Conservation (phyloP, 1,284 basidiomycete genomes). For the Cronartium ribicola region DNA sequence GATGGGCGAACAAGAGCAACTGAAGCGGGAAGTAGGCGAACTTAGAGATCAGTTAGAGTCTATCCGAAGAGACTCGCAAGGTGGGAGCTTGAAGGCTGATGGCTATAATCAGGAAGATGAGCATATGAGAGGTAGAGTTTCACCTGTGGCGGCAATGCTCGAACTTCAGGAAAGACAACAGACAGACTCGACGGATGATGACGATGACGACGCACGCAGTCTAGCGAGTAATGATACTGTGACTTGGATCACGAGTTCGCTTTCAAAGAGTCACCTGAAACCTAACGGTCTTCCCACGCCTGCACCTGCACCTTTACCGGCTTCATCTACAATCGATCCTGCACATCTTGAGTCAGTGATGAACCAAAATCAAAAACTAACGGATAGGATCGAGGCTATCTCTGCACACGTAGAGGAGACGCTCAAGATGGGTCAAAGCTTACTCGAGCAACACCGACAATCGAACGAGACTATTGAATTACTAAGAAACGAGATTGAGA, state of each 20-base stretch:
- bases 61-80: constrained; percentile 67
- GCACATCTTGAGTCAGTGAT: constrained; percentile 52
- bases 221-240: constrained; percentile 51
- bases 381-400: constrained; percentile 66
- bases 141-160: constrained; percentile 37
- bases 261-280: constrained; percentile 42
- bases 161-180: constrained; percentile 32
- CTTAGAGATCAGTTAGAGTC: constrained; percentile 53
- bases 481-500: constrained; percentile 67
- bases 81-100: constrained; percentile 48
- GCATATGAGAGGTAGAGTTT: constrained; percentile 28
- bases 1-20: constrained; percentile 72
- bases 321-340: constrained; percentile 40
- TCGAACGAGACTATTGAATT: constrained; percentile 72
- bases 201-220: constrained; percentile 48
- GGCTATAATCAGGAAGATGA: constrained; percentile 1
- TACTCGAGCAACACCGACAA: constrained; percentile 72
- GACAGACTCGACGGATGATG: constrained; percentile 10
- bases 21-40: constrained; percentile 71
- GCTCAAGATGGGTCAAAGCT: constrained; percentile 65
- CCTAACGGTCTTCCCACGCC: constrained; percentile 44
- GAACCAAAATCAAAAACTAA: constrained; percentile 62
- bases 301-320: constrained; percentile 42
- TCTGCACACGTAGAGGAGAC: constrained; percentile 72
- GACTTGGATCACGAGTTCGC: constrained; percentile 43